Base-by-base conservation (phyloP, 805 yeast genomes). In the Yamadazyma nakazawae region DNA sequence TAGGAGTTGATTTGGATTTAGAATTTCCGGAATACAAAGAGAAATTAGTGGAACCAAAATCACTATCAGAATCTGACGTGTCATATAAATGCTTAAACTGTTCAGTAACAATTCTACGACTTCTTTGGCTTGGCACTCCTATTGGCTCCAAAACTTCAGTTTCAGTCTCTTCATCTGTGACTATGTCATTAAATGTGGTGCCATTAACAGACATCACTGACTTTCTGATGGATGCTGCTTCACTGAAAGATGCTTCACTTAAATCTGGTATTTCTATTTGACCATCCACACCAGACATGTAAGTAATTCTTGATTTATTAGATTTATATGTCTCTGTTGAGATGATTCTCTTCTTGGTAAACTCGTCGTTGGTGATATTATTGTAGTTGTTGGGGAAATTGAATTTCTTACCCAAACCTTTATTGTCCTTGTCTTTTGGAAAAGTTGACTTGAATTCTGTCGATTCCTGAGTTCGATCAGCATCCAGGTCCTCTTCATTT, bases 191-290 rank as follows among this genome's bases (percentile, higher is more conserved):
- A 44, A 62, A 64, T 1, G 61, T 53, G 2, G 62, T 55, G 1
- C 67, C 66, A 51, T 56, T 56, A 17, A 50, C 45, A 4, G 46
- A 31, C 38, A 48, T 18, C 16, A 35, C 28, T 4, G 48, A 42
- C 45, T 43, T 49, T 28, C 37, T 49, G 30, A 47, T 47, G 5
- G 52, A 42, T 13, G 43, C 50, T 8, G 35, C 44, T 37, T 52
- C 53, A 45, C 53, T 49, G 43, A 50, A 50, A 19, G 54, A 48
- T 5, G 53, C 54, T 36, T 63, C 67, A 26, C 58, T 57, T 21
- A 71, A 56, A 40, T 70, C 68, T 0, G 77, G 76, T 18, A 72
- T 72, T 45, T 70, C 73, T 17, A 72, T 72, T 43, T 68, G 73
- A 4, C 75, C 76, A 13, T 44, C 48, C 19, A 35, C 42, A 8